These are phyloP conservation scores for Debaryomyces robertsiae DNA, from an alignment of 1,139 yeast genomes.

Conservation along the genomic window DNA sequence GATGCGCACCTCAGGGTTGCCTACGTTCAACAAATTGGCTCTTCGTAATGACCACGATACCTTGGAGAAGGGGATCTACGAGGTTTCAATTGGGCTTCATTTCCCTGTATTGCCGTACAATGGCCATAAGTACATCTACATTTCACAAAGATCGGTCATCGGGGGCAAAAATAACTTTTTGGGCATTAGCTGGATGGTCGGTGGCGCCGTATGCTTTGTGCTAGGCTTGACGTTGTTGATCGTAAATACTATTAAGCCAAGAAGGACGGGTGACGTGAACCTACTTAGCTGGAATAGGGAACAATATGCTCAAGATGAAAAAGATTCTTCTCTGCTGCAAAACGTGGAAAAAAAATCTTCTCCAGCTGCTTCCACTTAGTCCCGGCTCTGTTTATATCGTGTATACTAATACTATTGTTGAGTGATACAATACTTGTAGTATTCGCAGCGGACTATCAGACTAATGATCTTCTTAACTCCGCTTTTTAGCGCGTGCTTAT, in stretches of 20 bases:
- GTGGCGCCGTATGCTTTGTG: conserved; percentile 82
- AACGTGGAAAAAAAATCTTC: conserved; percentile 5
- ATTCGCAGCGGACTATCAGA: too few relatives aligned
- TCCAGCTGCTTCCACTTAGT: not conserved
- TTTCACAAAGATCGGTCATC: conserved; percentile 82
- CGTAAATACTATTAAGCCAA: conserved; percentile 65
- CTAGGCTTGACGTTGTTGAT: conserved; percentile 61
- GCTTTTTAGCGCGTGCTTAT: too few relatives aligned
- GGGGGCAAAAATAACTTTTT: conserved; percentile 90
- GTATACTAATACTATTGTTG: too few relatives aligned
- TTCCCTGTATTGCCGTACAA: conserved; percentile 85
- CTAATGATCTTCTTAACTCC: too few relatives aligned
- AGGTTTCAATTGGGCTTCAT: conserved; percentile 73
- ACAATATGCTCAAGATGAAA: conserved; percentile 23
- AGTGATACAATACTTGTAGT: too few relatives aligned
- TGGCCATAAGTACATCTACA: conserved; percentile 78
- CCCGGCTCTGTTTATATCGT: not conserved
- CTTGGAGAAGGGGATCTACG: conserved; percentile 68
- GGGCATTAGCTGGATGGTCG: conserved; percentile 88
- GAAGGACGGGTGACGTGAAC: conserved; percentile 73
- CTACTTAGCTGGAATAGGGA: conserved; percentile 74
- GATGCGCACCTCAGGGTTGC: conserved; percentile 95
- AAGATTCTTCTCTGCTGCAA: conserved; percentile 2
- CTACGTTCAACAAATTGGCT: conserved; percentile 81
- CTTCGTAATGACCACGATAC: conserved; percentile 72